phyloP scores from a whole-genome alignment of 176 grass and related monocot genomes.

The Rhynchospora pubera region DNA sequence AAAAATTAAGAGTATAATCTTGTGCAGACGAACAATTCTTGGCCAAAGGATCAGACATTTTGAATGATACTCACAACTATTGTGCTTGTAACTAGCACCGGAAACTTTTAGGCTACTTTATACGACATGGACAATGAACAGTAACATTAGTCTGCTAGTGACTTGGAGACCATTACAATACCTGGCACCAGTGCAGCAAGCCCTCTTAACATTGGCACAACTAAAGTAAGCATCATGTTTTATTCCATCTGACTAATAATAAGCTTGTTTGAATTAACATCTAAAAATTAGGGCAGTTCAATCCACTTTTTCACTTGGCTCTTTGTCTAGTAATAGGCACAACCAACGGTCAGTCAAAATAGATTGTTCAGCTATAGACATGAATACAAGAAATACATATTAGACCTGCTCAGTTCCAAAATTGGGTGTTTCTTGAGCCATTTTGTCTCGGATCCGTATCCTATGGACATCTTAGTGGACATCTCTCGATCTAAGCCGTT shows the following conservation, averaged over 20 bases:
- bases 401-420: constrained; percentile 92
- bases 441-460: too few species aligned
- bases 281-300: neutral
- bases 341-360: neutral
- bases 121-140: neutral
- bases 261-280: neutral
- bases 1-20: neutral
- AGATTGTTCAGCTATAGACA: neutral
- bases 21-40: neutral
- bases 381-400: constrained; percentile 10
- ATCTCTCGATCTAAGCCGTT: too few species aligned
- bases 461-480: too few species aligned
- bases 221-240: neutral
- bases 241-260: neutral
- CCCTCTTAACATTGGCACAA: neutral
- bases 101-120: neutral
- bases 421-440: constrained; percentile 92
- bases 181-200: neutral
- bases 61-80: neutral
- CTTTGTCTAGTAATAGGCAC: neutral
- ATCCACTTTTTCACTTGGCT: neutral
- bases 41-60: neutral
- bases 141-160: neutral
- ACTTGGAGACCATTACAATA: neutral
- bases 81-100: neutral